Evolutionary conservation across 2,329 filamentous ascomycete species (phyloP).

Genomic region (Penicillium brevicompactum): DNA sequence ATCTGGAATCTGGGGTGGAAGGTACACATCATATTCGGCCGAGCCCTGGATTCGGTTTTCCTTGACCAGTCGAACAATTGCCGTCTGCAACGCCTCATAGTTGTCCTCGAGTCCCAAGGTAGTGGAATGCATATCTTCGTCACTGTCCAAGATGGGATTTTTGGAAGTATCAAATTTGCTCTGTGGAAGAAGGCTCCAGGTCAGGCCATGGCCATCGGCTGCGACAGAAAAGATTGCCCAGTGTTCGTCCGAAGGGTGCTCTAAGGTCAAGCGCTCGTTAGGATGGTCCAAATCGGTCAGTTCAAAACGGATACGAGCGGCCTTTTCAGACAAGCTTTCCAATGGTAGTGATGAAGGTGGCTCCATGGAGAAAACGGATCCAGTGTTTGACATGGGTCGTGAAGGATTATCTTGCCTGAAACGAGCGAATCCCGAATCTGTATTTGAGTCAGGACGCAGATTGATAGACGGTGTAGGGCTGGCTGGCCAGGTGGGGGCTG

Average conservation of each 20-base stretch:
- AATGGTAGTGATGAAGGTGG: constrained; percentile 28
- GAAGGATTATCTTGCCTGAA: constrained; percentile 30
- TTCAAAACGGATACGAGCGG: constrained; percentile 45
- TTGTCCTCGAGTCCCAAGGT: constrained; percentile 69
- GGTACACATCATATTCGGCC: constrained; percentile 19
- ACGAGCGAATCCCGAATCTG: constrained; percentile 38
- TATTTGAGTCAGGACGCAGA: constrained; percentile 23
- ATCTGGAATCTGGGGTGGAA: constrained; percentile 6
- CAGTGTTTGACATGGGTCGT: constrained; percentile 26
- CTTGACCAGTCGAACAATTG: constrained; percentile 76
- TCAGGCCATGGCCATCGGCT: constrained; percentile 68
- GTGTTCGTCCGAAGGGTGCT: constrained; percentile 77
- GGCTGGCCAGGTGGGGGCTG: constrained; percentile 26
- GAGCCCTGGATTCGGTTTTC: constrained; percentile 78
- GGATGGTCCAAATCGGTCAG: constrained; percentile 41
- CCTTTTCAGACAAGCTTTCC: constrained; percentile 34
- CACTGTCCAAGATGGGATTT: constrained; percentile 61
- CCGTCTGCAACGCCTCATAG: constrained; percentile 78
- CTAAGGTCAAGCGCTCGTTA: constrained; percentile 57
- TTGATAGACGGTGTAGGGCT: constrained; percentile 18
- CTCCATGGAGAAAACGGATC: constrained; percentile 35
- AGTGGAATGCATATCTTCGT: constrained; percentile 38
- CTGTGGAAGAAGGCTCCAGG: constrained; percentile 65
- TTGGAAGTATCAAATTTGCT: constrained; percentile 56
- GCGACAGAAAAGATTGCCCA: constrained; percentile 84